Evolutionary conservation across 1,139 yeast species (phyloP).

Genomic region (Nakaseomyces uthaithaninus): DNA sequence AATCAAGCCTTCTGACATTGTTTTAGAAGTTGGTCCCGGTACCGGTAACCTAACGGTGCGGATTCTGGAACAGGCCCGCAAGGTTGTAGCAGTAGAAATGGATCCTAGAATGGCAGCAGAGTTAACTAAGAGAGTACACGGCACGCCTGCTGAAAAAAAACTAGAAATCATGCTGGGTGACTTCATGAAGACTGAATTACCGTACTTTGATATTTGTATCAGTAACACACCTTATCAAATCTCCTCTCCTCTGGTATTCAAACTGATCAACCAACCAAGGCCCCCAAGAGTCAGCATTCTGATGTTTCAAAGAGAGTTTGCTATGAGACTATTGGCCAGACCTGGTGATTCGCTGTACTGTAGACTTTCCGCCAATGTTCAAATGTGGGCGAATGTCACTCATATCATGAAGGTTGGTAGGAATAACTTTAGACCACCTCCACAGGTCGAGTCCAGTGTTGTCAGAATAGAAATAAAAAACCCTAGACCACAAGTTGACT

Average conservation of each 20-base stretch:
- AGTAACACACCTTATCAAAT: conserved; percentile 97
- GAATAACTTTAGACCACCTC: conserved; percentile 96
- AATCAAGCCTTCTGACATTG: conserved; percentile 84
- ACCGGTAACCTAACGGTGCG: conserved; percentile 95
- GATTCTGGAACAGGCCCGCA: conserved; percentile 79
- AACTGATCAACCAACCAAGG: conserved; percentile 76
- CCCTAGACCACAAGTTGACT: conserved; percentile 89
- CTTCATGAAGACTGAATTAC: conserved; percentile 90
- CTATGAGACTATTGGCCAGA: conserved; percentile 81
- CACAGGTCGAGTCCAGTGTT: conserved; percentile 95
- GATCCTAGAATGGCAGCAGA: conserved; percentile 99
- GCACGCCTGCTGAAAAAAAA: conserved; percentile 86
- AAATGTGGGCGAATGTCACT: conserved; percentile 98
- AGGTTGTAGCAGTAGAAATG: conserved; percentile 90
- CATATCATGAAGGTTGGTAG: conserved; percentile 98
- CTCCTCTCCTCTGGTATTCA: conserved; percentile 92
- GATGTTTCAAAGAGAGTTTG: conserved; percentile 98
- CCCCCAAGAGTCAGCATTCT: conserved; percentile 94
- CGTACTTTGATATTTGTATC: conserved; percentile 91
- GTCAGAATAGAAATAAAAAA: conserved; percentile 84
- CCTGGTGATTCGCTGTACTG: conserved; percentile 94
- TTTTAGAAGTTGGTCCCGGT: conserved; percentile 98
- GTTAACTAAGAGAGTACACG: conserved; percentile 92
- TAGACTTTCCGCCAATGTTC: conserved; percentile 90
- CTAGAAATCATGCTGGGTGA: conserved; percentile 89